Base-by-base conservation (phyloP, 2,329 filamentous ascomycete species). In the Penicillium sp. region DNA sequence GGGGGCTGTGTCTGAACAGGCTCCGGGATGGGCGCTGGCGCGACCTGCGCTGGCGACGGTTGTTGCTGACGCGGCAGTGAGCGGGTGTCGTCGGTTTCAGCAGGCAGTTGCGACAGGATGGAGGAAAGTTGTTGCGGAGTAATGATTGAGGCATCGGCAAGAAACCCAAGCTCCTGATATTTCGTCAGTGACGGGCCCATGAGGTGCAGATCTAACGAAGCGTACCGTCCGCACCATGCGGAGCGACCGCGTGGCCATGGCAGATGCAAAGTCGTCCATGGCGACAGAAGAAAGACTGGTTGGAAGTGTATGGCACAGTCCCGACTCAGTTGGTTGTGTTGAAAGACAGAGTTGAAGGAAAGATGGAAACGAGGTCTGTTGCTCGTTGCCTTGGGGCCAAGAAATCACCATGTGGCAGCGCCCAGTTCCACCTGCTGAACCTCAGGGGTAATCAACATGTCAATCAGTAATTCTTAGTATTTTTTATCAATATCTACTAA, bases 151-250 rank as follows among this genome's bases (percentile, higher is more conserved):
- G 84, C 79, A 62, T 95, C 89, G 51, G 86, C 77, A 44, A 96
- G 84, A 52, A 81, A 84, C 66, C 95, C 88, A 44, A 95, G 84
- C 70, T 95, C 89, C 89, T 95, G 51, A 27, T 40, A 39, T 16
- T 42, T 28, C 13, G 25, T 38, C 23, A 38, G 51, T 42, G 17
- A 16, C 27, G 12, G 4, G 15, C n/a, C n/a, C 15, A 16, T 10
- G 20, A 32, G 9, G 27, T 36, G 36, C 30, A 14, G 33, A 32
- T 31, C 33, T 36, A 28, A 37, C 40, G 27, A 30, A 34, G 61
- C 78, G 54, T 71, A 88, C 87, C 59, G 83, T 87, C 70, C 87
- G 89, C 71, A 95, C 89, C 57, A 79, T 83, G 50, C 87, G 82
- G 60, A 94, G 79, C 60, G 86, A 89, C 69, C 87, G 79, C 71